A percentile compares a stretch with the other conserved stretches of the same genome.
Evolutionary conservation across 495 filamentous ascomycete genomes (phyloP).

Genomic region (Xylaria telfairii): DNA sequence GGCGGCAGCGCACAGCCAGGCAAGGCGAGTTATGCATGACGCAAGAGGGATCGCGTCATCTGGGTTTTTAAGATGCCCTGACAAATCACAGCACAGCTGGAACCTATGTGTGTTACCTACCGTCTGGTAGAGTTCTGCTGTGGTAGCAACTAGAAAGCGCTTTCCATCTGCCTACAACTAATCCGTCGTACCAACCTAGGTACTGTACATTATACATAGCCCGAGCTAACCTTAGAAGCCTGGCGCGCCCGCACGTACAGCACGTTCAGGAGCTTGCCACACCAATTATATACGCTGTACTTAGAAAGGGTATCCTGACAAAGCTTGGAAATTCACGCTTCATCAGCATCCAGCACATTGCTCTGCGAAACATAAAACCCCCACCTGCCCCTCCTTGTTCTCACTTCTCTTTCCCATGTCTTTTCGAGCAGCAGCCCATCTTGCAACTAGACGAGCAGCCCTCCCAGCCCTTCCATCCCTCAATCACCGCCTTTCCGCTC

Average conservation of each 20-base stretch:
- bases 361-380: conserved; percentile 31
- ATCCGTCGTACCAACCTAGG: neutral
- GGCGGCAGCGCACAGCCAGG: conserved; percentile 17
- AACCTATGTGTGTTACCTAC: neutral
- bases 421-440: conserved; percentile 32
- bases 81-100: conserved; percentile 26
- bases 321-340: conserved; percentile 4
- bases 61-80: conserved; percentile 10
- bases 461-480: conserved; percentile 29
- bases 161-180: neutral
- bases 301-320: conserved; percentile 6
- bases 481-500: conserved; percentile 27
- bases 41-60: conserved; percentile 23
- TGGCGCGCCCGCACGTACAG: neutral
- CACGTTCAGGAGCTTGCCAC: neutral
- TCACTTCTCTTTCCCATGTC: conserved; percentile 33
- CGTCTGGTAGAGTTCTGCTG: too few species aligned
- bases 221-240: conserved; percentile 1
- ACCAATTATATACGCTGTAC: neutral
- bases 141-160: neutral
- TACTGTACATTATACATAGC: neutral
- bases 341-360: neutral
- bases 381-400: conserved; percentile 30
- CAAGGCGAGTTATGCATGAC: conserved; percentile 17
- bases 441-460: conserved; percentile 32